A percentile compares a stretch with the other conserved stretches of the same genome.
Evolutionary conservation across 139 green algal genomes (phyloP).

Genomic region (Auxenochlorella protothecoides): DNA sequence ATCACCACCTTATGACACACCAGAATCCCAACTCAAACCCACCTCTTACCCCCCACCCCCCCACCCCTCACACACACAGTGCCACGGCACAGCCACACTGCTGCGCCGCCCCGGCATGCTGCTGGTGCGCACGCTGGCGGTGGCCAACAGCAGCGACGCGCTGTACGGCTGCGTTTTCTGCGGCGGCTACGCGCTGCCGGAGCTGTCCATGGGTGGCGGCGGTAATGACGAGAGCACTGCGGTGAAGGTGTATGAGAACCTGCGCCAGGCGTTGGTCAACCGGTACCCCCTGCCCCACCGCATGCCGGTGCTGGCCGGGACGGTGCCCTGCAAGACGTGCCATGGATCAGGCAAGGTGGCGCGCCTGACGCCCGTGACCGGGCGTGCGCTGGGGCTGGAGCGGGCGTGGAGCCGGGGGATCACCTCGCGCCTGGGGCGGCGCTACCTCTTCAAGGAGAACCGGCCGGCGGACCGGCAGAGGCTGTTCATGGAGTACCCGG

Average conservation of each 20-base stretch:
- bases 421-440: slow-evolving; percentile 1
- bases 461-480: too few species aligned
- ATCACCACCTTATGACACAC: too few species aligned
- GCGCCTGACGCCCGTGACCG: slow-evolving; percentile 29
- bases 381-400: slow-evolving; percentile 12
- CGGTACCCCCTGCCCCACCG: slow-evolving; percentile 12
- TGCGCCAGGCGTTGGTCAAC: slow-evolving; percentile 28
- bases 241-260: slow-evolving; percentile 32
- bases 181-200: slow-evolving; percentile 12
- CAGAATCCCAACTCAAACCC: not conserved
- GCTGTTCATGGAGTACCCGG: too few species aligned
- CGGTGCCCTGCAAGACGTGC: slow-evolving; percentile 26
- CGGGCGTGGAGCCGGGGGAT: slow-evolving; percentile 18
- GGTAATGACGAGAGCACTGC: slow-evolving; percentile 11
- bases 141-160: slow-evolving; percentile 22
- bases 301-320: slow-evolving; percentile 19
- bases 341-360: slow-evolving; percentile 9
- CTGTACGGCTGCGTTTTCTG: slow-evolving; percentile 33
- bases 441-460: too few species aligned
- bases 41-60: not conserved
- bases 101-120: slow-evolving; percentile 24
- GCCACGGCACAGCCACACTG: slow-evolving; percentile 30
- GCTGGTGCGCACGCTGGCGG: slow-evolving; percentile 5
- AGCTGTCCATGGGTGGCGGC: not conserved
- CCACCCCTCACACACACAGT: slow-evolving; percentile 3